Evolutionary conservation across 345 rosid species (phyloP).

Genomic region (Euphorbia lathyris): DNA sequence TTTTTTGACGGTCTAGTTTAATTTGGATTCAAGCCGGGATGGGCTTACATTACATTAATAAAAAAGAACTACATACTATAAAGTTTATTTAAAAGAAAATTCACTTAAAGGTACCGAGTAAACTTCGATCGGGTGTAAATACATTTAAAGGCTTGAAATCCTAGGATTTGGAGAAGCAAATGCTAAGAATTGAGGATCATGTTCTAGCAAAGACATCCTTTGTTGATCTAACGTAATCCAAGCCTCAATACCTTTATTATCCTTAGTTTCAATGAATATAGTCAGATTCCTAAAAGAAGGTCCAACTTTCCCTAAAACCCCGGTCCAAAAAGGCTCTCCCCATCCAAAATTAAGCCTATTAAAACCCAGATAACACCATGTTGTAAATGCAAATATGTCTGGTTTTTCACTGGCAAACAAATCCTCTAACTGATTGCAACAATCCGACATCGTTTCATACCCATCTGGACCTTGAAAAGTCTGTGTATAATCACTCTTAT

Average conservation of each 20-base stretch:
- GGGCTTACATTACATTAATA: too few relatives aligned
- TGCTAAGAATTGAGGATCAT: conserved; percentile 18
- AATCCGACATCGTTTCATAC: conserved; percentile 9
- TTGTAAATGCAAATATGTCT: conserved; percentile 20
- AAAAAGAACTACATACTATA: too few relatives aligned
- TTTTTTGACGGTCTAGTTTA: too few relatives aligned
- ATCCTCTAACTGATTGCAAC: conserved; percentile 6
- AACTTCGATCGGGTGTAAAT: too few relatives aligned
- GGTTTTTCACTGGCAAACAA: conserved; percentile 16
- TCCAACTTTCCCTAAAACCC: conserved; percentile 4
- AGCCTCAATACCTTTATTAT: conserved; percentile 21
- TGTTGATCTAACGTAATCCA: conserved; percentile 20
- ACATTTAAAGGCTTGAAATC: conserved; percentile 13
- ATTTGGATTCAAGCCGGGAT: too few relatives aligned
- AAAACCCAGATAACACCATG: conserved; percentile 20
- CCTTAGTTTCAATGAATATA: conserved; percentile 12
- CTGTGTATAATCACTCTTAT: conserved; percentile 8
- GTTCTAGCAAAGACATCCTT: conserved; percentile 9
- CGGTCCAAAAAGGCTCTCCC: conserved; percentile 16
- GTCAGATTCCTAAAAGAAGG: conserved; percentile 13
- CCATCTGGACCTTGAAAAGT: conserved; percentile 20
- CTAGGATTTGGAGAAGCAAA: conserved; percentile 23
- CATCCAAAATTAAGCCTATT: conserved; percentile 20
- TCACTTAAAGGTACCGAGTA: too few relatives aligned
- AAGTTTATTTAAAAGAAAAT: too few relatives aligned